Base-by-base conservation (phyloP, 495 filamentous ascomycete species). In the Hypoxylon perforatum region DNA sequence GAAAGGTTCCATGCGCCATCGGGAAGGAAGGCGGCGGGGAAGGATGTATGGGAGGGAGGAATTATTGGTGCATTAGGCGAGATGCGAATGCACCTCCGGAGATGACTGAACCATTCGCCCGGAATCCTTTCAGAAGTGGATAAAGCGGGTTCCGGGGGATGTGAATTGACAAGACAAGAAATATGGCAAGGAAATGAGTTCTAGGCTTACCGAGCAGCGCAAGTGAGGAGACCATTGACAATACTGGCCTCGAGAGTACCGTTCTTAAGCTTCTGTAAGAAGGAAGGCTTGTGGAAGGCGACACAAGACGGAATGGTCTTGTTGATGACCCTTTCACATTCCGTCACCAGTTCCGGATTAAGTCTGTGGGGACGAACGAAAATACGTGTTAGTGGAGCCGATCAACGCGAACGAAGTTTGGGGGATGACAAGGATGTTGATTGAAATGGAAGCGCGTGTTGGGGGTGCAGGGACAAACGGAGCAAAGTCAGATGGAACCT, bases 281-380 rank as follows among this genome's bases (percentile, higher is more conserved):
- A 82, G 5, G 81, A 81, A 45, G 81, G 80, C 70, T 83, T 83
- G 73, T 84, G 81, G 69, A 84, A 84, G 45, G 80, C 81, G 38
- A 84, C 78, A 59, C 80, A 84, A 66, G 81, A 81, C 46, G 81
- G 81, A 47, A 84, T 72, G 12, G 80, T 81, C 69, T 81, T 83
- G 63, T 69, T 74, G 58, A 83, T 79, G 57, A 84, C 79, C 44
- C 80, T 77, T 69, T 84, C 81, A 72, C 79, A 82, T 73, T 84
- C 81, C 55, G 73, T 73, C 57, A 82, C 69, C 44, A 81, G 65
- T 69, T 84, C 81, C 49, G 80, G 80, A 33, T 77, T 80, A 42
- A 84, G 76, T 67, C 81, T 84, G 65, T 61, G 59, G 51, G 42
- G 60, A 69, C 52, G 53, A 52, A 66, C 67, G 62, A 72, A 52